These are phyloP conservation scores for Chaetoceros tenuissimus DNA, from an alignment of 108 stramenopile species.

Conservation along the genomic window DNA sequence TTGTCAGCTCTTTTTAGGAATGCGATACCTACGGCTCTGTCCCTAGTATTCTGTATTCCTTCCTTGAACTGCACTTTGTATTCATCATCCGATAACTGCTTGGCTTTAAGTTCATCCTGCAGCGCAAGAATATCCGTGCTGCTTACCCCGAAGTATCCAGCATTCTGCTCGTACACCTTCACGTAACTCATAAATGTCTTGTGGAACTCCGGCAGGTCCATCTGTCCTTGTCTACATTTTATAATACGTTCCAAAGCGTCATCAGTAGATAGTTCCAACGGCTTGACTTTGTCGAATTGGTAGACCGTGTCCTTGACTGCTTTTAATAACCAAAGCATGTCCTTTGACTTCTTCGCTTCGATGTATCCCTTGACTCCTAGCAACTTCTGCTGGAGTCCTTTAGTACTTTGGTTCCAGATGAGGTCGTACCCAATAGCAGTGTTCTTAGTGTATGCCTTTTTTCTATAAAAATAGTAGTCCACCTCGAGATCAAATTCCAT, in stretches of 20 bases:
- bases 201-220: not conserved
- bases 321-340: not conserved
- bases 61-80: not conserved
- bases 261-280: not conserved
- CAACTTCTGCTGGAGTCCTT: not conserved
- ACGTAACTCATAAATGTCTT: not conserved
- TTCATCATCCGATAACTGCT: not conserved
- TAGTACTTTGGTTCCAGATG: too few relatives aligned
- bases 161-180: not conserved
- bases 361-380: not conserved
- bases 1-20: slow-evolving; percentile 13
- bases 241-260: not conserved
- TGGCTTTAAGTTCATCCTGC: not conserved
- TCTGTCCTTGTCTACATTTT: not conserved
- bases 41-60: slow-evolving; percentile 1
- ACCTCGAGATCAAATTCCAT: too few relatives aligned
- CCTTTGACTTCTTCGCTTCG: not conserved
- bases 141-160: not conserved
- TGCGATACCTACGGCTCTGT: slow-evolving; percentile 6
- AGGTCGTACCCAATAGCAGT: too few relatives aligned
- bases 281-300: not conserved
- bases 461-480: too few relatives aligned
- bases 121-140: not conserved
- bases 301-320: not conserved
- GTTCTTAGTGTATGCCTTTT: too few relatives aligned